Conservation (phyloP, 352 stramenopile genomes). For the Nothophytophthora sp. region DNA sequence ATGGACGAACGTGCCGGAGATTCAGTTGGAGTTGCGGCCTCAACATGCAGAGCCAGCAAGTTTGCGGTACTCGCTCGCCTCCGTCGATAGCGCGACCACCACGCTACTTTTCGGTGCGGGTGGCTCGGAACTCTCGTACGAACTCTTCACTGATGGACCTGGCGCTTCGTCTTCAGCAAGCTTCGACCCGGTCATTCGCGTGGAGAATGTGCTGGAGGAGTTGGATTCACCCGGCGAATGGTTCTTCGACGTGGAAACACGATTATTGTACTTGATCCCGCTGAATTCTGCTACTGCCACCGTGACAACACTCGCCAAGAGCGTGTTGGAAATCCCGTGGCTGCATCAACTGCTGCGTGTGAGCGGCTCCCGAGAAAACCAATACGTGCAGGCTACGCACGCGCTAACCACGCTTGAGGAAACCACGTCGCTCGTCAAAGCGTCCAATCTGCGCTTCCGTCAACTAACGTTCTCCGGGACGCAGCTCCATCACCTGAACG, state of each 20-base stretch:
- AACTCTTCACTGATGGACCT: conserved; percentile 40
- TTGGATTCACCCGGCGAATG: conserved; percentile 64
- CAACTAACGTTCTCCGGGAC: conserved; percentile 69
- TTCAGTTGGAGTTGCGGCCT: conserved; percentile 33
- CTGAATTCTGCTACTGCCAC: conserved; percentile 24
- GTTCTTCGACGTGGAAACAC: conserved; percentile 60
- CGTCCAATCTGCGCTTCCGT: conserved; percentile 51
- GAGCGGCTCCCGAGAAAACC: conserved; percentile 56
- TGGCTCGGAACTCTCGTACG: conserved; percentile 47
- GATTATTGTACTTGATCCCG: conserved; percentile 63
- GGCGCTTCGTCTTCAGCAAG: conserved; percentile 2
- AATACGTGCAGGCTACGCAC: conserved; percentile 37
- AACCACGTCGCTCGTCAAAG: conserved; percentile 38
- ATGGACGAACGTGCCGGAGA: conserved; percentile 38
- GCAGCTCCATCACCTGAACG: conserved; percentile 53
- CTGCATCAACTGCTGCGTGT: conserved; percentile 68
- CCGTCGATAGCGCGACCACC: conserved; percentile 18
- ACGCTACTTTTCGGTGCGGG: conserved; percentile 46
- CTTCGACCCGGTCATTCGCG: conserved; percentile 36
- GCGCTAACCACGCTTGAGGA: conserved; percentile 46
- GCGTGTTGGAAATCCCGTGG: conserved; percentile 51
- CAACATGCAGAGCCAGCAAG: conserved; percentile 31
- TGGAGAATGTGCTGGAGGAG: conserved; percentile 70
- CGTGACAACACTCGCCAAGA: conserved; percentile 20
- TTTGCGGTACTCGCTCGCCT: conserved; percentile 37